Conservation (phyloP, 495 filamentous ascomycete species). For the Trichoderma gamsii region DNA sequence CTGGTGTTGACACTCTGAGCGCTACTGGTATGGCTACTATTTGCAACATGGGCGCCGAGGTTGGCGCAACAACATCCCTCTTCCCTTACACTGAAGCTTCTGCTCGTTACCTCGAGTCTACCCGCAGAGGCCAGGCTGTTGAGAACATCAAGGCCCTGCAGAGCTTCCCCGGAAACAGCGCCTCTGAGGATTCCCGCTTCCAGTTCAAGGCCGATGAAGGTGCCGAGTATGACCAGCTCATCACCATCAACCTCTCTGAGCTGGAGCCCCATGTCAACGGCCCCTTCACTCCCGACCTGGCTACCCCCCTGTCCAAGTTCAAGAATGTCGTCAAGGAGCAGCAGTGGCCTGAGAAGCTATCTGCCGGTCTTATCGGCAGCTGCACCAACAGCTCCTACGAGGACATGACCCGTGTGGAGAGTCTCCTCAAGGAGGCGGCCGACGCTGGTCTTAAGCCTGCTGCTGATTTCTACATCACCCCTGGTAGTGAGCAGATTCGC, state of each 20-base stretch:
- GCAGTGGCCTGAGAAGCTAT: constrained; percentile 84
- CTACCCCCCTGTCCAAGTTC: constrained; percentile 84
- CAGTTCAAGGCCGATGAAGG: constrained; percentile 64
- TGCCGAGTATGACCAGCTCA: constrained; percentile 81
- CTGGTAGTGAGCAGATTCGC: constrained; percentile 92
- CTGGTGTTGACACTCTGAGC: constrained; percentile 82
- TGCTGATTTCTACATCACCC: constrained; percentile 89
- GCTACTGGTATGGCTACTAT: constrained; percentile 90
- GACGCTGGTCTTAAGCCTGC: constrained; percentile 83
- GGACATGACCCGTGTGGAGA: constrained; percentile 93
- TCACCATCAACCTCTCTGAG: constrained; percentile 84
- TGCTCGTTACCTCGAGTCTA: constrained; percentile 70
- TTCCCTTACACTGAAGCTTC: constrained; percentile 57
- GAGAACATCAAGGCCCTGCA: constrained; percentile 52
- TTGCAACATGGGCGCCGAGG: constrained; percentile 84
- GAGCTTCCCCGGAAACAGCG: constrained; percentile 31
- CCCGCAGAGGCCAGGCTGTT: constrained; percentile 69
- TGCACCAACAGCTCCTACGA: constrained; percentile 98
- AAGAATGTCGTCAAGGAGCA: constrained; percentile 74
- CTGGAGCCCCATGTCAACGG: constrained; percentile 98
- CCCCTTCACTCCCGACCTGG: constrained; percentile 91
- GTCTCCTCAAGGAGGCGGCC: constrained; percentile 82
- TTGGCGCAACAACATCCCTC: constrained; percentile 92
- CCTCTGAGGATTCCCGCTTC: constrained; percentile 34
- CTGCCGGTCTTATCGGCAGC: constrained; percentile 89